Evolutionary conservation across 1,139 yeast species (phyloP).

Genomic region (Lipomyces yarrowii): DNA sequence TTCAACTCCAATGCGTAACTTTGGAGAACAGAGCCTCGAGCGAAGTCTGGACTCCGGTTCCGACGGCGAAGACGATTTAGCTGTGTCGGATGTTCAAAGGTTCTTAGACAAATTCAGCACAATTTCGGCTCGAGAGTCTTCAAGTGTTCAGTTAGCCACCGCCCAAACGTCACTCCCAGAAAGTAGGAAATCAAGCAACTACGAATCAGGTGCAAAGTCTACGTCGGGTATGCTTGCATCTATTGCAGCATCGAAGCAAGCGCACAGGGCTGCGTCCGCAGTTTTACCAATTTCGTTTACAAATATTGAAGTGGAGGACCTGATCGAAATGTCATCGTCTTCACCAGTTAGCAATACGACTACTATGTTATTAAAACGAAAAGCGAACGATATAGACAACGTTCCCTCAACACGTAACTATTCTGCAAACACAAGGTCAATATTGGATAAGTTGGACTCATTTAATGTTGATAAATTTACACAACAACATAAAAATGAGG

Average conservation of each 20-base stretch:
- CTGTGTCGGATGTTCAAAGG: neutral
- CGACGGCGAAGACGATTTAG: neutral
- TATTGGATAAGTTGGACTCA: slow-evolving; percentile 1
- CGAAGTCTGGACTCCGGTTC: neutral
- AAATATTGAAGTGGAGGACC: neutral
- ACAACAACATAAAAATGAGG: neutral
- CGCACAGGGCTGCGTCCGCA: neutral
- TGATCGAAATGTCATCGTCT: neutral
- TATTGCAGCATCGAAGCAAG: neutral
- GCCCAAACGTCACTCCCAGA: neutral
- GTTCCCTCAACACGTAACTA: neutral
- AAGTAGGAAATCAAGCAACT: neutral
- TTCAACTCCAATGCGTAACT: neutral
- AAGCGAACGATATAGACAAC: neutral
- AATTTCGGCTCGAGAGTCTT: neutral
- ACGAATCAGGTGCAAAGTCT: neutral
- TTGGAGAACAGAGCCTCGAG: neutral
- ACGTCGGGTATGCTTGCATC: neutral
- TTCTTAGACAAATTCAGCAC: neutral
- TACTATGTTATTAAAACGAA: neutral
- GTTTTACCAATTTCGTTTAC: neutral
- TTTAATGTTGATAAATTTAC: neutral
- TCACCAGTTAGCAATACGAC: neutral
- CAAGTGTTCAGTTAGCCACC: neutral
- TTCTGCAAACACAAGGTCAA: neutral